These are phyloP conservation scores for Capsella rubella DNA, from an alignment of 441 rosid genomes.

Conservation along the genomic window DNA sequence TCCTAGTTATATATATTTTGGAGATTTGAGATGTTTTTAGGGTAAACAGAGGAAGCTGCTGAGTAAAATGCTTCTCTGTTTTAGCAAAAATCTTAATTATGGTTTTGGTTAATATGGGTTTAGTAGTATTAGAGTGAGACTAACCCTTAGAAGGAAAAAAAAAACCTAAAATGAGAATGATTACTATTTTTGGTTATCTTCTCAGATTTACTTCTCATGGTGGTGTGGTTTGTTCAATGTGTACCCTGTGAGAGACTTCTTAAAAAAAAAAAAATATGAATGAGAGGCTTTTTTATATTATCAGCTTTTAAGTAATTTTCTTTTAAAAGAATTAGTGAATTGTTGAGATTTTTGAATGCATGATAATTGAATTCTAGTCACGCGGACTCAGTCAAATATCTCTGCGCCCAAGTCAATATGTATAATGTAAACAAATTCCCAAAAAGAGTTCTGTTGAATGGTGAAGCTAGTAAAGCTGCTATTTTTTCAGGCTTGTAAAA, in stretches of 20 bases:
- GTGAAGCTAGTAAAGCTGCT: not conserved
- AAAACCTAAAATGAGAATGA: slow-evolving; percentile 39
- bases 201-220: slow-evolving; percentile 47
- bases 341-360: not conserved
- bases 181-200: slow-evolving; percentile 40
- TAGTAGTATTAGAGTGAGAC: slow-evolving; percentile 43
- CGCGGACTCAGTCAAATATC: not conserved
- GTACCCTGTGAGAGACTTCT: slow-evolving; percentile 46
- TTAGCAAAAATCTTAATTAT: slow-evolving; percentile 30
- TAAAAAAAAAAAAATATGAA: not conserved
- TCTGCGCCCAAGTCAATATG: not conserved
- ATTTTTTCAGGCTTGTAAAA: not conserved
- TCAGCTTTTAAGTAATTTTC: not conserved
- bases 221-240: slow-evolving; percentile 48
- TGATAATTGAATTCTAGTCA: not conserved
- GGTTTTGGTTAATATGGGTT: slow-evolving; percentile 33
- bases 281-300: slow-evolving; percentile 14
- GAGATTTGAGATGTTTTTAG: slow-evolving; percentile 33
- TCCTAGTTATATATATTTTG: not conserved
- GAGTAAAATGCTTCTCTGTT: slow-evolving; percentile 57
- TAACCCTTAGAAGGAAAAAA: slow-evolving; percentile 40
- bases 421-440: not conserved
- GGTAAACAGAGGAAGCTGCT: slow-evolving; percentile 59
- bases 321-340: not conserved
- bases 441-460: not conserved